These are phyloP conservation scores for Fusarium hostae DNA, from an alignment of 2,329 filamentous ascomycete species.

Conservation along the genomic window DNA sequence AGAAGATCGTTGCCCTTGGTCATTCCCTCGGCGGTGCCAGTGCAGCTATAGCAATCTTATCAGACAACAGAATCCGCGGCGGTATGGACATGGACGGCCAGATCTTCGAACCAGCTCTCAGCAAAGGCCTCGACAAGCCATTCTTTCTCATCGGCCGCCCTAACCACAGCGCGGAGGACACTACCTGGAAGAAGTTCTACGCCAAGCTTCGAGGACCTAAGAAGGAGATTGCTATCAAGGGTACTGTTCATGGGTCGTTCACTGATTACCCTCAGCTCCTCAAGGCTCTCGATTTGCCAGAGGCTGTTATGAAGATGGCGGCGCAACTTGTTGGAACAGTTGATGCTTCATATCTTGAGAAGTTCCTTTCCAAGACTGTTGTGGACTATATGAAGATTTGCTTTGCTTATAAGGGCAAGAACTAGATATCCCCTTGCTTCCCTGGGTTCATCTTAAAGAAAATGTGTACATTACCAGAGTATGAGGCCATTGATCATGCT, in stretches of 20 bases:
- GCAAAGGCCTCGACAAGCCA: conserved; percentile 43
- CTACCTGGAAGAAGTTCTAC: conserved; percentile 49
- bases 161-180: conserved; percentile 45
- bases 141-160: conserved; percentile 49
- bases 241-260: conserved; percentile 48
- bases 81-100: conserved; percentile 57
- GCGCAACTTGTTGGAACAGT: conserved; percentile 19
- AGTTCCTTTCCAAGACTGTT: conserved; percentile 36
- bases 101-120: conserved; percentile 46
- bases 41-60: conserved; percentile 47
- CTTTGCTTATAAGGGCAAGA: background rate
- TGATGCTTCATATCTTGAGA: conserved; percentile 26
- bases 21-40: conserved; percentile 55
- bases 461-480: background rate
- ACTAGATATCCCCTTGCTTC: fast-evolving
- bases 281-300: conserved; percentile 37
- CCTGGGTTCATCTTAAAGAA: background rate
- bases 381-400: conserved; percentile 28
- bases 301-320: background rate
- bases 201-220: conserved; percentile 41
- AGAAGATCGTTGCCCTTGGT: conserved; percentile 50
- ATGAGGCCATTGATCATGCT: too few relatives aligned
- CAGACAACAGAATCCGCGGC: conserved; percentile 49
- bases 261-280: conserved; percentile 48
- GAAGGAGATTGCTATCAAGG: conserved; percentile 40